Conservation (phyloP, 2,329 filamentous ascomycete genomes). For the Fusarium pininemorale region DNA sequence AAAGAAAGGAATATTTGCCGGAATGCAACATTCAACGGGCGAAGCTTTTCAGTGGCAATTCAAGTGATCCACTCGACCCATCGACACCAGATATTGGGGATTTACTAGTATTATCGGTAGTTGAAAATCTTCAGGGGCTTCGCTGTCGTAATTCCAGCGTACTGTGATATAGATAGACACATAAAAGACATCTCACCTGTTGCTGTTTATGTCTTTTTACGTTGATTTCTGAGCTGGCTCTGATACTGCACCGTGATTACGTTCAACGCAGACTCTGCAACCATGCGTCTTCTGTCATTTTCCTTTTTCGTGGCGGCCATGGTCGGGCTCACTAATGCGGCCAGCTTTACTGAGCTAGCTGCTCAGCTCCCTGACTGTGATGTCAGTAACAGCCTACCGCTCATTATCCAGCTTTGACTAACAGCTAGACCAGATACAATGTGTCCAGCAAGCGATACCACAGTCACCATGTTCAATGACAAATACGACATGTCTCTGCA, state of each 20-base stretch:
- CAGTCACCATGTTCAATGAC: slow-evolving; percentile 20
- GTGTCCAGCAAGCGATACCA: slow-evolving; percentile 16
- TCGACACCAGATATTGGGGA: background rate
- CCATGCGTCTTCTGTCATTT: slow-evolving; percentile 22
- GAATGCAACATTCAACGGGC: slow-evolving; percentile 1
- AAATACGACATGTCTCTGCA: slow-evolving; percentile 30
- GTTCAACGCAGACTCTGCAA: background rate
- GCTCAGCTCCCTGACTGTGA: slow-evolving; percentile 18
- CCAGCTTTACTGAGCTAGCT: slow-evolving; percentile 22
- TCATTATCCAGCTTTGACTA: background rate
- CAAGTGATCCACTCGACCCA: background rate
- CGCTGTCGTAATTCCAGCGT: background rate
- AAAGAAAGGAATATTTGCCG: background rate
- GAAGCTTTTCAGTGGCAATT: background rate
- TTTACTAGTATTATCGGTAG: background rate
- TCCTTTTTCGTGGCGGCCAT: slow-evolving; percentile 3
- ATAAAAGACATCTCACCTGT: background rate
- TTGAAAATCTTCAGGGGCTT: slow-evolving; percentile 14
- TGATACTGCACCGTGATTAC: background rate
- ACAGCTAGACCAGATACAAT: slow-evolving; percentile 17
- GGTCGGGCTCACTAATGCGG: slow-evolving; percentile 12
- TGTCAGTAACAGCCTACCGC: background rate
- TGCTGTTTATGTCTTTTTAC: background rate
- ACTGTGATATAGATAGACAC: background rate
- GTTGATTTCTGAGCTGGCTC: background rate